These are phyloP conservation scores for Aschersonia sp. DNA, from an alignment of 2,329 filamentous ascomycete species.

Conservation along the genomic window DNA sequence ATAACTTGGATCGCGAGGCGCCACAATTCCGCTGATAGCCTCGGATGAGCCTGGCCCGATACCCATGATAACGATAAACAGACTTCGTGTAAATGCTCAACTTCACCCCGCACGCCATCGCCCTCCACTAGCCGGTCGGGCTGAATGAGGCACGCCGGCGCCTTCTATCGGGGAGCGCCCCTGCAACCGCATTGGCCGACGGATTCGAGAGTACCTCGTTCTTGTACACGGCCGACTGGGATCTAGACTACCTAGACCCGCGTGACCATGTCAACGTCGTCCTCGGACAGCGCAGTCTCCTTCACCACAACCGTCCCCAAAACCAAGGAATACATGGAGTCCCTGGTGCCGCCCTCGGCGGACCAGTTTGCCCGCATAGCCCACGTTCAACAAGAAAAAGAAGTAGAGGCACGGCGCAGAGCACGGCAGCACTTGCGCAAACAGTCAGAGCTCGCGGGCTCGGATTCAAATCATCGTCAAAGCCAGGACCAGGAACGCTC, in stretches of 20 bases:
- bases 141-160: neutral
- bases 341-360: conserved; percentile 29
- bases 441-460: conserved; percentile 8
- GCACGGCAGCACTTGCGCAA: conserved; percentile 18
- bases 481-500: conserved; percentile 10
- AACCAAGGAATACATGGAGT: conserved; percentile 33
- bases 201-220: neutral
- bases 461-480: neutral
- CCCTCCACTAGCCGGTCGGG: neutral
- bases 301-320: conserved; percentile 7
- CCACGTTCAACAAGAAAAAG: conserved; percentile 30
- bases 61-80: neutral
- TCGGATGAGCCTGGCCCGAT: too few relatives aligned
- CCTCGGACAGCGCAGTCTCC: conserved; percentile 5
- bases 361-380: conserved; percentile 33
- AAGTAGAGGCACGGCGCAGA: conserved; percentile 27
- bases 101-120: neutral
- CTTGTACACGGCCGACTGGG: neutral
- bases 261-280: neutral
- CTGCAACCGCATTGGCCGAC: neutral
- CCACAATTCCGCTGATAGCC: too few relatives aligned
- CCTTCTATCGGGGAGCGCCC: neutral
- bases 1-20: too few relatives aligned
- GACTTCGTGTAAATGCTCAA: neutral
- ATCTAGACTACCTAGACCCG: neutral